Evolutionary conservation across 352 stramenopile genomes (phyloP), one percentile per base, ranked within the genome.

Genomic region (Halophytophthora polymorphica): DNA sequence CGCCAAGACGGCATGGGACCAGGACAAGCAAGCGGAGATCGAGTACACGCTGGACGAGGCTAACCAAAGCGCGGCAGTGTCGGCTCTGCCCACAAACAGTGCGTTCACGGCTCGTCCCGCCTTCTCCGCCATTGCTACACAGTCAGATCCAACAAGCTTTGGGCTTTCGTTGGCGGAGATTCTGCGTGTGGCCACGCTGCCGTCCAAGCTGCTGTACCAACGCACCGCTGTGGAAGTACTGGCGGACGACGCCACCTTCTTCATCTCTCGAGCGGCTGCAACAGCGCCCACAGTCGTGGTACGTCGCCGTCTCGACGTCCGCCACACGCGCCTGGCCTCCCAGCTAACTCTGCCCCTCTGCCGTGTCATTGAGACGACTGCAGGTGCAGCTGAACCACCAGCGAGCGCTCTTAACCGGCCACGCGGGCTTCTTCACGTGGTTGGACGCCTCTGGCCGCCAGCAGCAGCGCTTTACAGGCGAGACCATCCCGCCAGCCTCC

Each of bases 391-490:
- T 64, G 23, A 23, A 50, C 14, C 5, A 28, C 11, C 35, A 62
- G 31, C 35, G 23, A 0, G 66, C 54, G 2, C 11, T 75, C 14
- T 40, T 75, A 39, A 58, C 50, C 1, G 64, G 45, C 5, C 40
- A 48, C 23, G 62, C 73, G 37, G 60, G 64, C 0, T 88, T 83
- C 55, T 88, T 85, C 52, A 69, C 58, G 3, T 75, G 60, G 59
- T 81, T 73, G 14, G 58, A 70, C 25, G 39, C 65, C 10, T 21
- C 25, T 4, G 74, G 73, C 17, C 36, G 21, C 15, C 52, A 60
- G 41, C 36, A 57, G 19, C 70, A 85, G 40, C 74, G 78, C 33
- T 90, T 90, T 56, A 87, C 77, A 15, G 53, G 62, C 33, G 71
- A 88, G 43, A 85, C 77, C 12, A 70, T 86, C 33, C 80, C 80